A percentile compares a stretch with the other conserved stretches of the same genome.
phyloP scores from a whole-genome alignment of 1,139 yeast genomes.

The Hansenula sp. region DNA sequence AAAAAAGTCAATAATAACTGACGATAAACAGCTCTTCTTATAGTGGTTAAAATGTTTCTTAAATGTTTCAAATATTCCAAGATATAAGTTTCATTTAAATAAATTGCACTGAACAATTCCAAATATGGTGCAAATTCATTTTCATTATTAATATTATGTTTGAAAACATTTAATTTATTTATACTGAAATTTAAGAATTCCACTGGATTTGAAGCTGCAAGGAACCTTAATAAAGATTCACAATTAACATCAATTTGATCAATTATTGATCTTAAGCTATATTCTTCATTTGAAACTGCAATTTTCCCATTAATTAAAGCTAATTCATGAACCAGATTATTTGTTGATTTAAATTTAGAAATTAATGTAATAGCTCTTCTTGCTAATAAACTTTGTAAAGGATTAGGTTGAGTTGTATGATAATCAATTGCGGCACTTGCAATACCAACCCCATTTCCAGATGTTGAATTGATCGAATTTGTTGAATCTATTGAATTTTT shows the following conservation, averaged over 20 bases:
- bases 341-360: slow-evolving; percentile 23
- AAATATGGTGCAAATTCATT: slow-evolving; percentile 43
- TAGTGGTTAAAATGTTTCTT: slow-evolving; percentile 35
- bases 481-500: slow-evolving; percentile 20
- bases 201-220: slow-evolving; percentile 53
- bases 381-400: slow-evolving; percentile 21
- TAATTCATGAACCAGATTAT: slow-evolving; percentile 21
- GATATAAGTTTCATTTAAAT: slow-evolving; percentile 39
- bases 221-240: slow-evolving; percentile 42
- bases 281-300: slow-evolving; percentile 14
- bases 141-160: slow-evolving; percentile 34
- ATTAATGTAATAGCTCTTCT: slow-evolving; percentile 23
- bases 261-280: slow-evolving; percentile 20
- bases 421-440: slow-evolving; percentile 21
- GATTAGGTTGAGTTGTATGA: slow-evolving; percentile 27
- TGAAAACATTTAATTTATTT: slow-evolving; percentile 31
- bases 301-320: slow-evolving; percentile 21
- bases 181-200: slow-evolving; percentile 42
- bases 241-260: slow-evolving; percentile 44
- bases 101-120: slow-evolving; percentile 49
- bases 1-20: slow-evolving; percentile 49
- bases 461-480: slow-evolving; percentile 13
- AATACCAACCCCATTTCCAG: slow-evolving; percentile 19
- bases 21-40: slow-evolving; percentile 51
- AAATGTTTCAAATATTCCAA: slow-evolving; percentile 37